Percentiles rank a stretch among this genome's conserved stretches.
phyloP scores from a whole-genome alignment of 768 basidiomycete genomes.

The Auriculariales sp. region DNA sequence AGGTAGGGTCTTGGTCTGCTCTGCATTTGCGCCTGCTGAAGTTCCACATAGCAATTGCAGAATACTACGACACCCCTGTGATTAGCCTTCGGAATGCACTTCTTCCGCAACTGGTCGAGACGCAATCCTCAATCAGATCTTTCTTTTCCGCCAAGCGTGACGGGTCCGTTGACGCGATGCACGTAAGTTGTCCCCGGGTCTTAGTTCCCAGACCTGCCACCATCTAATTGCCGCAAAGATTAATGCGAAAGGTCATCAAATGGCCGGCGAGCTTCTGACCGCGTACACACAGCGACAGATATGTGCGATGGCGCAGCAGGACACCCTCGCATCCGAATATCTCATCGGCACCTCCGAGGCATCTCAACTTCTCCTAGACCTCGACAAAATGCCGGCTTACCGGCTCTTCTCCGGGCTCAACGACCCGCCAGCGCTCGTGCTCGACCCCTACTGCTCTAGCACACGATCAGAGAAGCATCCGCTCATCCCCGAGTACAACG shows the following conservation, averaged over 20 bases:
- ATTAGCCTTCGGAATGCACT: neutral
- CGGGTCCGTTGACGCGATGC: neutral
- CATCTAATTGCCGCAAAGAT: neutral
- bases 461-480: neutral
- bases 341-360: too few relatives aligned
- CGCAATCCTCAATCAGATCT: neutral
- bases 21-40: neutral
- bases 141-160: neutral
- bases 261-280: neutral
- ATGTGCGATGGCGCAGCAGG: too few relatives aligned
- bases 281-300: neutral
- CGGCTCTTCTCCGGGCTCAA: neutral
- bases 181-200: too few relatives aligned
- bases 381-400: neutral
- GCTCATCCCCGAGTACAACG: neutral
- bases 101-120: neutral
- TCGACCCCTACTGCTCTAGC: neutral
- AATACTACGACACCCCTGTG: conserved; percentile 12
- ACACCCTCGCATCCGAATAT: too few relatives aligned
- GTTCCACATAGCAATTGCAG: conserved; percentile 13
- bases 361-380: too few relatives aligned
- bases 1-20: neutral
- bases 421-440: neutral
- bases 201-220: neutral
- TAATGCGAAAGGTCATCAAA: neutral